phyloP scores from a whole-genome alignment of 2,329 filamentous ascomycete species.

The Bipolaris cookei region DNA sequence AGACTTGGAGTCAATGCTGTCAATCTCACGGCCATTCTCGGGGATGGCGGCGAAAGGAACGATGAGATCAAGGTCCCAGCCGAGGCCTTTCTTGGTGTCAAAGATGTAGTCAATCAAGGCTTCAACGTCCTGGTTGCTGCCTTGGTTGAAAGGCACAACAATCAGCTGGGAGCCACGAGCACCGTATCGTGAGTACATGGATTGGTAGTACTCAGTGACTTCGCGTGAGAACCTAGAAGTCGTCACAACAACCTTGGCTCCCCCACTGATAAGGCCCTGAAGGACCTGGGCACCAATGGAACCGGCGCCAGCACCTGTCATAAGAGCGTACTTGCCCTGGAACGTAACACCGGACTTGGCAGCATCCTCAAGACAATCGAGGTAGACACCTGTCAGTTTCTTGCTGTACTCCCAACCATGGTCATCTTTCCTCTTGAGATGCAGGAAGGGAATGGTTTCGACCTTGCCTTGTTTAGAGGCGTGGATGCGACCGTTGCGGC shows the following conservation, averaged over 20 bases:
- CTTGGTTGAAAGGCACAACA: slow-evolving; percentile 98
- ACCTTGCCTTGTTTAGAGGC: slow-evolving; percentile 80
- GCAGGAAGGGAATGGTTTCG: slow-evolving; percentile 96
- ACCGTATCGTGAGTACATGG: slow-evolving; percentile 95
- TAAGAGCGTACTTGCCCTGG: slow-evolving; percentile 92
- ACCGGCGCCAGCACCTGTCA: slow-evolving; percentile 97
- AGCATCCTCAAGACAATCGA: slow-evolving; percentile 88
- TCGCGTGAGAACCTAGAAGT: slow-evolving; percentile 96
- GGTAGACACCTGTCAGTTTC: slow-evolving; percentile 91
- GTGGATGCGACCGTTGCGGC: slow-evolving; percentile 59
- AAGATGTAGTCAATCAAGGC: slow-evolving; percentile 96
- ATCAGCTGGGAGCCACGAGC: slow-evolving; percentile 94
- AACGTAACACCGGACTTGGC: slow-evolving; percentile 88
- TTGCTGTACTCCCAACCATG: slow-evolving; percentile 99
- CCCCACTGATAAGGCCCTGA: slow-evolving; percentile 93
- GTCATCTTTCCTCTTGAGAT: slow-evolving; percentile 90
- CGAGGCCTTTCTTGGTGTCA: slow-evolving; percentile 91
- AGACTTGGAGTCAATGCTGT: slow-evolving; percentile 94
- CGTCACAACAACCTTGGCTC: slow-evolving; percentile 94
- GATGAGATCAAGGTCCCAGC: slow-evolving; percentile 97
- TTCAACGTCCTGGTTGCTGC: slow-evolving; percentile 97
- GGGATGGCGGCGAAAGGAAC: slow-evolving; percentile 97
- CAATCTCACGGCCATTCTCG: slow-evolving; percentile 96
- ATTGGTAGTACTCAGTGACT: slow-evolving; percentile 98
- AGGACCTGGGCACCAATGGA: slow-evolving; percentile 98